A percentile compares a stretch with the other conserved stretches of the same genome.
Conservation (phyloP, 2,329 filamentous ascomycete genomes). For the Fusarium xylarioides region DNA sequence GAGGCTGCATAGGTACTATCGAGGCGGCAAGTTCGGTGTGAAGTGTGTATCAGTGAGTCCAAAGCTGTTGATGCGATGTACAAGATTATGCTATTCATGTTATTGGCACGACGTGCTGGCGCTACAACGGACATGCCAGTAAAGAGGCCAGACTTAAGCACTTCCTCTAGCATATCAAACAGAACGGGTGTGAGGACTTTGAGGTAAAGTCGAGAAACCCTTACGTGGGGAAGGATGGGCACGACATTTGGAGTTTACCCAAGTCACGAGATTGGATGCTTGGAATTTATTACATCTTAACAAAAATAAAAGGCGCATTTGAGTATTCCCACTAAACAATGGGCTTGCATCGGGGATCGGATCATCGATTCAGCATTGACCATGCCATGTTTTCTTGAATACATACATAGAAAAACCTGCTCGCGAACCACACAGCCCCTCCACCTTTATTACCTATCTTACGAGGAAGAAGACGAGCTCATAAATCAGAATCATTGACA, state of each 20-base stretch:
- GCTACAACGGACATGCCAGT: neutral
- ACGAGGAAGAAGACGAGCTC: neutral
- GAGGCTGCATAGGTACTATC: neutral
- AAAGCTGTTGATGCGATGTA: neutral
- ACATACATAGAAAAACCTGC: conserved; percentile 29
- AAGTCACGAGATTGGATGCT: neutral
- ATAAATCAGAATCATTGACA: neutral
- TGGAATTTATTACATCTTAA: neutral
- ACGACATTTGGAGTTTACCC: neutral
- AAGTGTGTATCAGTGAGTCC: neutral
- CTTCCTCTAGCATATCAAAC: neutral
- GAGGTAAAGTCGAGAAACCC: neutral
- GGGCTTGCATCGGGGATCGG: neutral
- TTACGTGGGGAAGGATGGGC: neutral
- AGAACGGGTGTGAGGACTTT: neutral
- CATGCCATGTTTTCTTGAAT: conserved; percentile 23
- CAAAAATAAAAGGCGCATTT: neutral
- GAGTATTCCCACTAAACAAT: neutral
- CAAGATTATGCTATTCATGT: neutral
- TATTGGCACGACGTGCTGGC: neutral
- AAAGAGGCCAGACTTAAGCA: neutral
- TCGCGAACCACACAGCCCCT: conserved; percentile 7
- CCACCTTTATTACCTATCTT: neutral
- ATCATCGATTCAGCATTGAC: conserved; percentile 9
- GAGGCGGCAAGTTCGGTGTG: neutral